Evolutionary conservation across 345 rosid species (phyloP), one percentile per base, ranked within the genome.

Genomic region (Carallia pectinifolia): DNA sequence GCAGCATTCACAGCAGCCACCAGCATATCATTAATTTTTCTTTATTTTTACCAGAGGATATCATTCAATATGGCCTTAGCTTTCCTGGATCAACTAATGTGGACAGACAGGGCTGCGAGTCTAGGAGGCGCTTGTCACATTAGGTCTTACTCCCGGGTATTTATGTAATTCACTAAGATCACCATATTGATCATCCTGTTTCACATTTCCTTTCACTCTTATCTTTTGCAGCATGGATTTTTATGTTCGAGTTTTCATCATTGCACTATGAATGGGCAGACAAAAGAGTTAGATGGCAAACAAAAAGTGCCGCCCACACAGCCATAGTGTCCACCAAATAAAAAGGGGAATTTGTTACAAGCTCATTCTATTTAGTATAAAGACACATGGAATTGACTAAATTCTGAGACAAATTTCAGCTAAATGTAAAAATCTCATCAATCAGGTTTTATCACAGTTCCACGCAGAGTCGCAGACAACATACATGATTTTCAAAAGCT

Each of bases 281-380:
- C 47, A 33, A 44, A 23, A 58, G 33, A 16, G 61, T 38, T 30
- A 19, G 10, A 23, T 39, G 44, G 15, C 18, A 47, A 71, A n/a
- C 61, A 71, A 71, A 62, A 62, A 71, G 5, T n/a, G 75, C 36
- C 12, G 9, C 5, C 39, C 13, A 29, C 55, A 66, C n/a, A 54
- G 5, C 18, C n/a, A 6, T 16, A 6, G 53, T 36, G 16, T 18
- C 36, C 53, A 44, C 52, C 29, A 2, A 61, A 29, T 2, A 12
- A 62, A 50, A 33, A 48, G 30, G 65, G 58, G 33, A 47, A 29
- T 3, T 34, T 18, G 33, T n/a, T 33, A 60, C 34, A 48, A 34
- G 34, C 39, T 16, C 5, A 61, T 31, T 9, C 58, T 15, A 10
- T 47, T 33, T 6, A 6, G n/a, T 5, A n/a, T 30, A 30, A 58